Evolutionary conservation across 306 rosid genomes (phyloP).

Genomic region (Sesbania bispinosa): DNA sequence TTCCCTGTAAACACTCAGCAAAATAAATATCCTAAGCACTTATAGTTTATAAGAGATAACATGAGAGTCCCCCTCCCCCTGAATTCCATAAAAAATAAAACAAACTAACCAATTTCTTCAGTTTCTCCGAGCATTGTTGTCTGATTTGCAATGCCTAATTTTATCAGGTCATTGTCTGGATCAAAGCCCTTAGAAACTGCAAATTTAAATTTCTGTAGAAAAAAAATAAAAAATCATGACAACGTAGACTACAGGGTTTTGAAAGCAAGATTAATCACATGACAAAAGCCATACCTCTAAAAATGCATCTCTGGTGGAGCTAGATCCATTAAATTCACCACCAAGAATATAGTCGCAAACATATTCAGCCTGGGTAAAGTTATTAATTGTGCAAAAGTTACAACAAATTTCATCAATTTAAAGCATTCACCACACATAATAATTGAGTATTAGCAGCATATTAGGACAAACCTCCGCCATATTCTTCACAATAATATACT

Average conservation of each 20-base stretch:
- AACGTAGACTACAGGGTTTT: not conserved
- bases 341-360: slow-evolving; percentile 92
- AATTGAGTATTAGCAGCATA: slow-evolving; percentile 16
- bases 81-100: not conserved
- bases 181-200: slow-evolving; percentile 84
- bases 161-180: slow-evolving; percentile 69
- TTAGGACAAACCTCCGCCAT: slow-evolving; percentile 70
- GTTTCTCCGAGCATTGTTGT: slow-evolving; percentile 99
- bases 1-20: slow-evolving; percentile 54
- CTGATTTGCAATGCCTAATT: slow-evolving; percentile 91
- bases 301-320: slow-evolving; percentile 83
- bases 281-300: slow-evolving; percentile 51
- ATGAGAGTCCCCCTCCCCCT: not conserved
- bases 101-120: slow-evolving; percentile 82
- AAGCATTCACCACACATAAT: slow-evolving; percentile 1
- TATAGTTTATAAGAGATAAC: not conserved
- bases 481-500: slow-evolving; percentile 77
- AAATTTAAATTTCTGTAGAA: slow-evolving; percentile 78
- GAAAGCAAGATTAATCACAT: not conserved
- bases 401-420: not conserved
- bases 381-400: not conserved
- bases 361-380: slow-evolving; percentile 68
- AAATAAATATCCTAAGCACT: slow-evolving; percentile 16
- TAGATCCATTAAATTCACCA: slow-evolving; percentile 83
- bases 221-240: slow-evolving; percentile 18